phyloP scores from a whole-genome alignment of 495 filamentous ascomycete species.

The Bacidia gigantensis region DNA sequence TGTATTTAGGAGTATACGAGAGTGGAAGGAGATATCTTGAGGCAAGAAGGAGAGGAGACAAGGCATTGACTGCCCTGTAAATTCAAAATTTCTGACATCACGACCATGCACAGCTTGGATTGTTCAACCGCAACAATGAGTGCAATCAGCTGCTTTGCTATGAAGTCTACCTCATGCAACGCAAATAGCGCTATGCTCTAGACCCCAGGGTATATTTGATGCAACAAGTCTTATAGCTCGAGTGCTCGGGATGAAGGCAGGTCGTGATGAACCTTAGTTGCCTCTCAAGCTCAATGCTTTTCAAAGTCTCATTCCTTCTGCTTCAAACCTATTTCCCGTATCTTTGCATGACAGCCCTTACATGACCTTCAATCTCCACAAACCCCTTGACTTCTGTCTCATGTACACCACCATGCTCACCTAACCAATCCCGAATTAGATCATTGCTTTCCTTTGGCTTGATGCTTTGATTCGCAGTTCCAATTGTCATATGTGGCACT shows the following conservation, averaged over 20 bases:
- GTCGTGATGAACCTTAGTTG: no score
- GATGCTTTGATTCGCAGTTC: conserved; percentile 54
- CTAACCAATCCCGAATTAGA: conserved; percentile 52
- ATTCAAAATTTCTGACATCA: no score
- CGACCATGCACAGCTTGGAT: no score
- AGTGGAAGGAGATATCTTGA: conserved; percentile 59
- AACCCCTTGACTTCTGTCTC: conserved; percentile 33
- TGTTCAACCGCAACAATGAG: no score
- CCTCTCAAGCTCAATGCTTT: no score
- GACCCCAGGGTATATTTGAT: no score
- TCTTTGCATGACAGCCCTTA: conserved; percentile 31
- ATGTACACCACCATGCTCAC: conserved; percentile 37
- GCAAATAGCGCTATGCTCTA: no score
- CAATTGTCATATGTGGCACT: conserved; percentile 80
- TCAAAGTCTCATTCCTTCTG: background rate
- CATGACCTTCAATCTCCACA: conserved; percentile 29
- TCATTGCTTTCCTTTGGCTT: conserved; percentile 94
- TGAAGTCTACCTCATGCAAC: no score
- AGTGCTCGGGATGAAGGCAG: background rate
- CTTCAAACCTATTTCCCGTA: background rate
- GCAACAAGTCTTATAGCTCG: background rate
- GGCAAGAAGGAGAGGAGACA: conserved; percentile 28
- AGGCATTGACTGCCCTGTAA: no score
- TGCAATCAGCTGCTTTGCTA: no score
- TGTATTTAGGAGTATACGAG: conserved; percentile 83